Base-by-base conservation (phyloP, 768 basidiomycete genomes). In the Leccinum uliginosum region DNA sequence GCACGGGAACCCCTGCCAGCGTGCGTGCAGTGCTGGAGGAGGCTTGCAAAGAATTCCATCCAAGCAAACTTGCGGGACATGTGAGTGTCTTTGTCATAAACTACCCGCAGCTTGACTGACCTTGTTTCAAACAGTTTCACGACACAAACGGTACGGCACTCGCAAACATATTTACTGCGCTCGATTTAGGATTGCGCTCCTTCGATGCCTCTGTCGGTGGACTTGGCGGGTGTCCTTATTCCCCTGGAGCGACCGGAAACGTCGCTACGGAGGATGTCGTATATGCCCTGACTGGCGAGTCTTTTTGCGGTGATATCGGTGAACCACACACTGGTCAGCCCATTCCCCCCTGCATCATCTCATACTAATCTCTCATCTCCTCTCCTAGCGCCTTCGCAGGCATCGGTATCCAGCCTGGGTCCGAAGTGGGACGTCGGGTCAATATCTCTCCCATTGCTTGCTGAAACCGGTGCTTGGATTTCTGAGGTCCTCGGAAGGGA, bases 211-310 rank as follows among this genome's bases (percentile, higher is more conserved):
- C 89, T 1, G 84, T 97, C 17, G 93, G 87, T 17, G 94, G 95
- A 0, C 83, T 98, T 1, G 95, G 96, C 3, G 93, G 95, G 17
- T 98, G 96, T 66, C 95, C 95, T 3, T 98, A 92, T 72, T 93
- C 95, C 1, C 96, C 95, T 2, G 94, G 94, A 6, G 94, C 95
- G 14, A 94, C 93, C 0, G 95, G 96, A 15, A 97, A 97, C 63
- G 91, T 97, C 17, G 87, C 93, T 0, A 98, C 96, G 0, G 95
- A 98, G 63, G 91, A 96, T 62, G 83, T 96, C 1, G 77, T 96
- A 9, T 93, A 97, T 60, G 88, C 90, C 0, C 79, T 98, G 8
- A 59, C 81, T 78, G 62, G 84, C 74, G 51, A 86, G 85, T 10
- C 77, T 74, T 47, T 84, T 83, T 68, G 80, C 75, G 4, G 83